Conservation (phyloP, 2,329 filamentous ascomycete species). For the Xylaria hypoxylon region DNA sequence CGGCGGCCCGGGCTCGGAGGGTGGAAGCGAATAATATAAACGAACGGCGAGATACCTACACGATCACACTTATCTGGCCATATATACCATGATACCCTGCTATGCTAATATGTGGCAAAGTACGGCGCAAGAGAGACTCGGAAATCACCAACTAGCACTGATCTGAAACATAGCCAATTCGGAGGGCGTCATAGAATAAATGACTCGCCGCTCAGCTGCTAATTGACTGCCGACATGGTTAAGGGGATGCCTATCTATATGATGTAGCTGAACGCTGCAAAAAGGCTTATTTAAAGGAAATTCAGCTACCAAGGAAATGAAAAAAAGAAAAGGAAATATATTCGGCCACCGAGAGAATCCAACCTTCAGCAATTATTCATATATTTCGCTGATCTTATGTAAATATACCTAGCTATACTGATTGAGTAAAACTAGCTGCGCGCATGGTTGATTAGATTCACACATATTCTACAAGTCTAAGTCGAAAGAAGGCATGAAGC, state of each 20-base stretch:
- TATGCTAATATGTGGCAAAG: neutral
- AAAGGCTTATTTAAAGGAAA: no score
- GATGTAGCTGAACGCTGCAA: neutral
- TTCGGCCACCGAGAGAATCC: neutral
- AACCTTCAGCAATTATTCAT: neutral
- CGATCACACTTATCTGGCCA: neutral
- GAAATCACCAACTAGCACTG: neutral
- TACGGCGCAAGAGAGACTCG: neutral
- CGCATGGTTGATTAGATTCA: neutral
- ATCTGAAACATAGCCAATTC: neutral
- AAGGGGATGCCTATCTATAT: neutral
- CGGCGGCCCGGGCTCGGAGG: conserved; percentile 8
- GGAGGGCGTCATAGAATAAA: neutral
- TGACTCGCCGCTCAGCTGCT: neutral
- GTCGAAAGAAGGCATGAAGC: neutral
- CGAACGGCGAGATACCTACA: neutral
- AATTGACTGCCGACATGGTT: neutral
- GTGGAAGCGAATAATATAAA: neutral
- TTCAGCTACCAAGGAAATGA: neutral
- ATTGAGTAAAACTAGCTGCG: neutral
- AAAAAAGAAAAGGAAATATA: neutral
- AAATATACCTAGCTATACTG: neutral
- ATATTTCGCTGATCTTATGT: neutral
- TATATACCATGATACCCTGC: no score
- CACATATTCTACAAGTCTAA: neutral